Evolutionary conservation across 371 early-diverging fungal genomes (phyloP).

Genomic region (Mortierella sp.): DNA sequence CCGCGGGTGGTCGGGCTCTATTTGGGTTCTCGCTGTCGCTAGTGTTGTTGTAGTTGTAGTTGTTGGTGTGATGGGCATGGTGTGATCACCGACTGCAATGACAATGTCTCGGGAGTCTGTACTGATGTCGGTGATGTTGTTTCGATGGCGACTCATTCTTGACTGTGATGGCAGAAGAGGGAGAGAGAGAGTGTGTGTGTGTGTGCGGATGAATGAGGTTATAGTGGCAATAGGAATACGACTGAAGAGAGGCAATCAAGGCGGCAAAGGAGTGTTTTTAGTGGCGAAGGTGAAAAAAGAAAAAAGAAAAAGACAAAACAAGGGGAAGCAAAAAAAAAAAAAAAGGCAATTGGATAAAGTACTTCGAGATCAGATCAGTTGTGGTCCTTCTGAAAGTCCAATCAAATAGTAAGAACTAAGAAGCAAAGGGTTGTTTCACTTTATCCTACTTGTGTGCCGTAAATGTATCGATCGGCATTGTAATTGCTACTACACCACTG

Average conservation of each 20-base stretch:
- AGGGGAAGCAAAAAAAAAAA: background rate
- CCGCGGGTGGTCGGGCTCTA: background rate
- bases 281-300: background rate
- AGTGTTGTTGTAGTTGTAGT: conserved; percentile 5
- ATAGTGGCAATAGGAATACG: background rate
- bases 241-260: background rate
- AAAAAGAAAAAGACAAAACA: background rate
- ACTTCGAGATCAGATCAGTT: no score
- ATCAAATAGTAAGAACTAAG: no score
- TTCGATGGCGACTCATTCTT: background rate
- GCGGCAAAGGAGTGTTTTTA: background rate
- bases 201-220: background rate
- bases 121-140: background rate
- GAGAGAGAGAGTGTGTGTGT: background rate
- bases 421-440: no score
- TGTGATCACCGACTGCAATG: conserved; percentile 12
- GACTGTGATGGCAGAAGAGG: background rate
- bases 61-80: conserved; percentile 17
- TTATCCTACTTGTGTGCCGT: no score
- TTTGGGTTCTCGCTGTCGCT: background rate
- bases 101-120: conserved; percentile 4
- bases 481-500: no score
- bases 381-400: no score
- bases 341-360: no score
- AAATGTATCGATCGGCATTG: no score